Base-by-base conservation (phyloP, 441 rosid genomes). In the Monsonia emarginata region DNA sequence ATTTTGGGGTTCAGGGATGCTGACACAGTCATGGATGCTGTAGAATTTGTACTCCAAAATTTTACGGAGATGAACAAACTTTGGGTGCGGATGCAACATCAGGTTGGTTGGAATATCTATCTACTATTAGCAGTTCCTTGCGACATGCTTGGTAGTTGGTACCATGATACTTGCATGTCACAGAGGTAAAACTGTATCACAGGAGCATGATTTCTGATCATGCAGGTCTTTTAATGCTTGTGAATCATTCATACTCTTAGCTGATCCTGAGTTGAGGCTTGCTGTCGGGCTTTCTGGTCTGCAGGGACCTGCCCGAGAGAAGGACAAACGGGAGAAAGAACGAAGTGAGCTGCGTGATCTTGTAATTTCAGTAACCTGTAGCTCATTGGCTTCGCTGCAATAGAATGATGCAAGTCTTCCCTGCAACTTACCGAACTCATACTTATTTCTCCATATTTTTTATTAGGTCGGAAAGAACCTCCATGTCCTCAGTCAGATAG, bases 51-150 rank as follows among this genome's bases (percentile, higher is more conserved):
- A 59, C 81, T 87, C 68, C 86, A 85, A 63, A 87, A 87, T 75
- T 87, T 87, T 66, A 87, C 90, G 3, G 94, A 87, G 87, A 87
- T 87, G 94, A 87, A 87, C 83, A 87, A 87, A 73, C 81, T 87
- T 65, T 87, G 94, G 94, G 94, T 87, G 80, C 88, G 94, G 78
- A 85, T 87, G 94, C 94, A 87, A 75, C 88, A 87, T 75, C 94
- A 87, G 90, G 94, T 85, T 84, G 81, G 88, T 83, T 69, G 81
- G 73, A 71, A 80, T 71, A 72, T 75, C 74, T 78, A 64, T 68
- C 61, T 72, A 64, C 78, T 74, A 67, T 78, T 65, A 71, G 77
- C 74, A 78, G 77, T 84, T 71, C 73, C 83, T 81, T 75, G 62
- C 65, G 69, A 67, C 81, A 71, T 75, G 81, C 80, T 66, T 78